Percentiles rank a stretch among this genome's conserved stretches.
Evolutionary conservation across 1,139 yeast genomes (phyloP).

Genomic region (Nakaseomyces delphensis): DNA sequence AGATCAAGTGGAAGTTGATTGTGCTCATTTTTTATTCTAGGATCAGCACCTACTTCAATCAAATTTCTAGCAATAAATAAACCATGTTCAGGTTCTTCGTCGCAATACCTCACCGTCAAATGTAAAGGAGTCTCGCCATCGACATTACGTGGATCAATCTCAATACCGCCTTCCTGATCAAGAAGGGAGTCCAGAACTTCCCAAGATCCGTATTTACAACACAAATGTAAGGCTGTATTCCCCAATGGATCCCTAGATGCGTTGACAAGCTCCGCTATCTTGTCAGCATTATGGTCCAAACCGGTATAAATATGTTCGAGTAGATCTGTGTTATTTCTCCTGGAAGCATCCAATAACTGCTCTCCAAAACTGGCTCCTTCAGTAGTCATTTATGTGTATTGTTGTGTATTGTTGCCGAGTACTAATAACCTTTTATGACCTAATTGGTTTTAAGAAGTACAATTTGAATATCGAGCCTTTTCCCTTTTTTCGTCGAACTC

Average conservation of each 20-base stretch:
- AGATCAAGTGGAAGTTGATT: constrained; percentile 71
- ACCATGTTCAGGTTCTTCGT: constrained; percentile 80
- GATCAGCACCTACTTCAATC: constrained; percentile 89
- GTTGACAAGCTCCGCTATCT: constrained; percentile 58
- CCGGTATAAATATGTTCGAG: constrained; percentile 46
- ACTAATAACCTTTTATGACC: no score
- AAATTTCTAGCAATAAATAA: constrained; percentile 68
- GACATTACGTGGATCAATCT: constrained; percentile 68
- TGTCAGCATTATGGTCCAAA: constrained; percentile 39
- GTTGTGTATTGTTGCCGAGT: no score
- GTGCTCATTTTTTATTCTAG: constrained; percentile 46
- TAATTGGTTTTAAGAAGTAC: no score
- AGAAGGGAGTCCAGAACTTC: constrained; percentile 75
- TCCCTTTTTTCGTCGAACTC: no score
- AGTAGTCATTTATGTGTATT: constrained; percentile 8
- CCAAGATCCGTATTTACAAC: constrained; percentile 74
- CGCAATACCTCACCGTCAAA: constrained; percentile 66
- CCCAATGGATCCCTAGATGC: constrained; percentile 66
- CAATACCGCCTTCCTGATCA: constrained; percentile 78
- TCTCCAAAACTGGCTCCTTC: constrained; percentile 74
- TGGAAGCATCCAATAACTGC: constrained; percentile 76
- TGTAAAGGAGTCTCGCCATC: constrained; percentile 89
- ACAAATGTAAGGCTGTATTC: constrained; percentile 76
- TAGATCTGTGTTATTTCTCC: constrained; percentile 80
- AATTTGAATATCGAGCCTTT: no score